Evolutionary conservation across 805 yeast genomes (phyloP).

Genomic region (Candida easanensis): DNA sequence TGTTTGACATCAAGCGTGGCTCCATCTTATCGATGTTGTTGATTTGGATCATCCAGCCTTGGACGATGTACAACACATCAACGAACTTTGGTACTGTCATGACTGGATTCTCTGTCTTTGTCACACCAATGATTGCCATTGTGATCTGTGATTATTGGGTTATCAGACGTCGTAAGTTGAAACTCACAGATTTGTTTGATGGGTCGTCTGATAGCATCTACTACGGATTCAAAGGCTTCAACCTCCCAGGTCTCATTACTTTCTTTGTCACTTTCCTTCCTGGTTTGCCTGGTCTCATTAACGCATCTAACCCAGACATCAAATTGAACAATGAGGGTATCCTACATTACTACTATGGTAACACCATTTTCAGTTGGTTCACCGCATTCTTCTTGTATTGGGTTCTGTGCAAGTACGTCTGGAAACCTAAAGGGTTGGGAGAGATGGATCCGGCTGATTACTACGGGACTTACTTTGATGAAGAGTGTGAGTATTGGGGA

Average conservation of each 20-base stretch:
- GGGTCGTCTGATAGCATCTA: slow-evolving; percentile 32
- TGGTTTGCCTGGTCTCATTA: slow-evolving; percentile 47
- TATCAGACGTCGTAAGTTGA: slow-evolving; percentile 31
- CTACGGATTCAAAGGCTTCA: slow-evolving; percentile 39
- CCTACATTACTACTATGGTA: slow-evolving; percentile 41
- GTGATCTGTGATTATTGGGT: slow-evolving; percentile 38
- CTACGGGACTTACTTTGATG: background rate
- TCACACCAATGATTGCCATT: slow-evolving; percentile 36
- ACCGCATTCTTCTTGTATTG: slow-evolving; percentile 38
- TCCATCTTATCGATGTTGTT: slow-evolving; percentile 28
- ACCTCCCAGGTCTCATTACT: slow-evolving; percentile 39
- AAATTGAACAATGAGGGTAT: slow-evolving; percentile 33
- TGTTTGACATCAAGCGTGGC: slow-evolving; percentile 34
- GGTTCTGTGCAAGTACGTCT: slow-evolving; percentile 13
- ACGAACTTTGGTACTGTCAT: slow-evolving; percentile 32
- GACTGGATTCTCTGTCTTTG: slow-evolving; percentile 34
- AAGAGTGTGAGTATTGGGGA: too few relatives aligned
- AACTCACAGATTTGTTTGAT: slow-evolving; percentile 32
- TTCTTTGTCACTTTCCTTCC: slow-evolving; percentile 43
- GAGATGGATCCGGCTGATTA: slow-evolving; percentile 15
- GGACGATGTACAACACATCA: slow-evolving; percentile 34
- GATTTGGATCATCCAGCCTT: slow-evolving; percentile 34
- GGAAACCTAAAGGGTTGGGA: slow-evolving; percentile 10
- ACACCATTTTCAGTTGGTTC: slow-evolving; percentile 40
- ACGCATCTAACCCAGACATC: slow-evolving; percentile 28